phyloP scores from a whole-genome alignment of 2,329 filamentous ascomycete genomes.

The Microdochium trichocladiopsis region DNA sequence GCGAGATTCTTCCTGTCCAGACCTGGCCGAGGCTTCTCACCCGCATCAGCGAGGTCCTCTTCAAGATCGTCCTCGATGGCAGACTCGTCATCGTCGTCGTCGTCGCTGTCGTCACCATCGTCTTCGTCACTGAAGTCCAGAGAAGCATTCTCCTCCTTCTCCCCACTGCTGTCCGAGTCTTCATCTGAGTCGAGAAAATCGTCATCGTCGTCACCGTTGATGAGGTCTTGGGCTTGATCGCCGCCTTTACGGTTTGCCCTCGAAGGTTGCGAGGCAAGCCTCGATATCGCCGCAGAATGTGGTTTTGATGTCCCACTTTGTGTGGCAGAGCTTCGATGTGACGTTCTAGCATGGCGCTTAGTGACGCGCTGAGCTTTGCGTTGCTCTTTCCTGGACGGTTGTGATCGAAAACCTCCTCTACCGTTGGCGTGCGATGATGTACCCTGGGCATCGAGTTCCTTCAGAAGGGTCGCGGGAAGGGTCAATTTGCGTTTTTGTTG shows the following conservation, averaged over 20 bases:
- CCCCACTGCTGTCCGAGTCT: neutral
- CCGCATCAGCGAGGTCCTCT: slow-evolving; percentile 9
- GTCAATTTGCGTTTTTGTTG: slow-evolving; percentile 26
- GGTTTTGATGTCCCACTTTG: neutral
- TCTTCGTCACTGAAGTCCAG: slow-evolving; percentile 1
- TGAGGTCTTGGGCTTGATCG: no score
- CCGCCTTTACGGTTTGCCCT: slow-evolving; percentile 9
- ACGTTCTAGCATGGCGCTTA: slow-evolving; percentile 14
- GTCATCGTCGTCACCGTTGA: slow-evolving; percentile 10
- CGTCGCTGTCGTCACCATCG: slow-evolving; percentile 6
- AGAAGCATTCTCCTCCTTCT: slow-evolving; percentile 1
- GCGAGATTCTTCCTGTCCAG: slow-evolving; percentile 18
- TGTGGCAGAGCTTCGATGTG: neutral
- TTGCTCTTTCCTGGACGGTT: slow-evolving; percentile 21
- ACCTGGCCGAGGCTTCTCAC: slow-evolving; percentile 7
- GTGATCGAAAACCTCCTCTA: slow-evolving; percentile 9
- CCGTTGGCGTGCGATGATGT: slow-evolving; percentile 4
- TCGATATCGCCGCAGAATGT: neutral
- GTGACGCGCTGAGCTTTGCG: slow-evolving; percentile 19
- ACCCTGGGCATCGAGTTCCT: slow-evolving; percentile 30
- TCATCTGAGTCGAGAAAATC: neutral
- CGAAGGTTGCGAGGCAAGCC: slow-evolving; percentile 1
- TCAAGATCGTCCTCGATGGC: slow-evolving; percentile 17
- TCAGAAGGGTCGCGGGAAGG: slow-evolving; percentile 34
- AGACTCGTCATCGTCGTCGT: slow-evolving; percentile 10